These are phyloP conservation scores for Pestalotiopsis fici DNA, from an alignment of 2,329 filamentous ascomycete species.

Conservation along the genomic window DNA sequence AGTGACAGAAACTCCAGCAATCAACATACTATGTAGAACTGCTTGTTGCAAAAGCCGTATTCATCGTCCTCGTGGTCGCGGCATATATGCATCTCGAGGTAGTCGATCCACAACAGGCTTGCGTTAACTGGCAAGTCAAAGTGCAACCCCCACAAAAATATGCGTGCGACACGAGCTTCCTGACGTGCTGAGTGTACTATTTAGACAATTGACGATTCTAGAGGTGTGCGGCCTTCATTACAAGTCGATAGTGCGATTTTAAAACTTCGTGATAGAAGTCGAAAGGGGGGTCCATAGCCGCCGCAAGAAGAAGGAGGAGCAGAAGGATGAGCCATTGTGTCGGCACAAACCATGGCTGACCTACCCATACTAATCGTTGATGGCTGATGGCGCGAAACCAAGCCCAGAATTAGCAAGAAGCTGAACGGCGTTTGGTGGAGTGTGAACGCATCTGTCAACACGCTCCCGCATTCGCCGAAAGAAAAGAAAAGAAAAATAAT, in stretches of 20 bases:
- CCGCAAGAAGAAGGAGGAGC: not conserved
- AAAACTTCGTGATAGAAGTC: not conserved
- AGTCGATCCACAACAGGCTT: not conserved
- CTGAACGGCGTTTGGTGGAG: not conserved
- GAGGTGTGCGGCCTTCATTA: not conserved
- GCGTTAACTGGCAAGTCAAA: not conserved
- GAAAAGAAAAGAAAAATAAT: not conserved
- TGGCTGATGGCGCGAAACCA: conserved; percentile 5
- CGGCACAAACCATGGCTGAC: not conserved
- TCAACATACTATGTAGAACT: not conserved
- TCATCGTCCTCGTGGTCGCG: not conserved
- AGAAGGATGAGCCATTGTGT: not conserved
- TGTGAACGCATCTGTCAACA: not conserved
- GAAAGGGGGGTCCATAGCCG: not conserved
- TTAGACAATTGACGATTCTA: not conserved
- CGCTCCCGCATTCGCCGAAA: not conserved
- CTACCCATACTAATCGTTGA: not conserved
- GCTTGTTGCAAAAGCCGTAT: not conserved
- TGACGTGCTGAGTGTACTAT: not conserved
- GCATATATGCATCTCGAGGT: not conserved
- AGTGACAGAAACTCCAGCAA: too few species aligned
- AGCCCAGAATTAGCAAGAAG: not conserved
- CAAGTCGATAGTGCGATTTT: not conserved
- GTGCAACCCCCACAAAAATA: conserved; percentile 1
- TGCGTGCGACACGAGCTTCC: conserved; percentile 1